These are phyloP conservation scores for Epichloe sp. DNA, from an alignment of 2,329 filamentous ascomycete genomes.

Conservation along the genomic window DNA sequence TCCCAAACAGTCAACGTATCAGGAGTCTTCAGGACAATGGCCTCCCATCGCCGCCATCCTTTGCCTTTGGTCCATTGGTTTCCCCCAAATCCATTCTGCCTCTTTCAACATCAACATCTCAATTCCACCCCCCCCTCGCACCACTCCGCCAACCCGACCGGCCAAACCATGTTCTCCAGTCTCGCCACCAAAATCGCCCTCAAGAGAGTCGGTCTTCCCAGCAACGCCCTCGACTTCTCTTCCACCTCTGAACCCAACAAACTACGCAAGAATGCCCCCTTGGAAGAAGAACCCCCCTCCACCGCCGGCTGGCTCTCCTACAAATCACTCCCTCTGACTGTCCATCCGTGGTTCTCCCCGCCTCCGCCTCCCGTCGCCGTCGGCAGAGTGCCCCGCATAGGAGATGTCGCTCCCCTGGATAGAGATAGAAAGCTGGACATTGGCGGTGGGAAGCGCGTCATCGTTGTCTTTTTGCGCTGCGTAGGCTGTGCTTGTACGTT, in stretches of 20 bases:
- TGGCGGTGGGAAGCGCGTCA: conserved; percentile 28
- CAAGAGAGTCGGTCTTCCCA: conserved; percentile 41
- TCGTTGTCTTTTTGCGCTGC: conserved; percentile 41
- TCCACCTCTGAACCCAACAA: conserved; percentile 18
- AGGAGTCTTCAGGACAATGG: background rate
- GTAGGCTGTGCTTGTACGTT: conserved; percentile 41
- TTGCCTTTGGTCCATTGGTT: too few relatives aligned
- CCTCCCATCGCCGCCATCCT: background rate
- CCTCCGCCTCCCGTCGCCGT: conserved; percentile 36
- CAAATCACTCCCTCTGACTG: conserved; percentile 36
- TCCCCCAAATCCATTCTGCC: too few relatives aligned
- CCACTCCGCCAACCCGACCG: background rate
- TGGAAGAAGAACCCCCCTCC: conserved; percentile 17
- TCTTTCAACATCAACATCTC: background rate
- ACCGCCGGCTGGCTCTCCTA: conserved; percentile 35
- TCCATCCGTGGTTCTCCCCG: conserved; percentile 40
- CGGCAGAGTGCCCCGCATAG: conserved; percentile 30
- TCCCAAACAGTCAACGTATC: background rate
- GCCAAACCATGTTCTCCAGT: conserved; percentile 36
- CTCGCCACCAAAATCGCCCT: conserved; percentile 45
- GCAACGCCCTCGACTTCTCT: conserved; percentile 31
- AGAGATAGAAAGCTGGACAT: conserved; percentile 29
- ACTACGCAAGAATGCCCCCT: conserved; percentile 18
- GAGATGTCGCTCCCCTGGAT: conserved; percentile 33
- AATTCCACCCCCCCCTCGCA: background rate